Evolutionary conservation across 2,329 filamentous ascomycete genomes (phyloP), one percentile per base, ranked within the genome.

Genomic region (Calonectria ilicicola): DNA sequence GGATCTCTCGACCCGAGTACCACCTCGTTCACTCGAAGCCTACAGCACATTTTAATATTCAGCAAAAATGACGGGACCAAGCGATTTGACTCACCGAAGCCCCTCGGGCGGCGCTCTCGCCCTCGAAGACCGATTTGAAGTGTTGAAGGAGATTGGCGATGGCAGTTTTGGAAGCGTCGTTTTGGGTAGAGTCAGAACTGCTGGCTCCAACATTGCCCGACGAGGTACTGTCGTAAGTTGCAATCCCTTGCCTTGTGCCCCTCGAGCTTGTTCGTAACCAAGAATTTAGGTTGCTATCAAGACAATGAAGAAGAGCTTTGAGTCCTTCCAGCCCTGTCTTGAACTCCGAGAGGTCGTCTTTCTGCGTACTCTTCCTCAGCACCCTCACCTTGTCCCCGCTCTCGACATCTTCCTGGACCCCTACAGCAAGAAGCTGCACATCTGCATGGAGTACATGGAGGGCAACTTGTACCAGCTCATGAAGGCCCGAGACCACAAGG

Each of bases 221-320:
- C 91, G 96, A 83, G 96, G 96, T 78, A 98, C 96, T 70, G 91
- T 98, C 88, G 96, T 98, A 92, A 89, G 93, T 88, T 75, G 49
- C 40, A 27, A 62, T 70, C 67, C 67, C 70, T 49, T 51, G 26
- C 69, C 72, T 58, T 40, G n/a, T 49, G 44, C 68, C 66, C 65
- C 69, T 66, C 69, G 69, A 76, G 67, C 69, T 64, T 58, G 60
- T 65, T 35, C 53, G 65, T 78, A 74, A 79, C 74, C 68, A 58
- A 47, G 69, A 69, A 67, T 70, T 49, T 68, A 98, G 97, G 94
- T 99, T 80, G 97, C 97, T 51, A 98, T 99, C 86, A 99, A 99
- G 87, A 98, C 97, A 7, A 99, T 99, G 97, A 99, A 99, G 90
- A 99, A 99, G 91, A 96, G 94, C 0, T 99, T 98, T 80, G 96